Percentiles rank a stretch among this genome's conserved stretches.
Conservation (phyloP, 2,329 filamentous ascomycete species). For the Alternaria triticina region DNA sequence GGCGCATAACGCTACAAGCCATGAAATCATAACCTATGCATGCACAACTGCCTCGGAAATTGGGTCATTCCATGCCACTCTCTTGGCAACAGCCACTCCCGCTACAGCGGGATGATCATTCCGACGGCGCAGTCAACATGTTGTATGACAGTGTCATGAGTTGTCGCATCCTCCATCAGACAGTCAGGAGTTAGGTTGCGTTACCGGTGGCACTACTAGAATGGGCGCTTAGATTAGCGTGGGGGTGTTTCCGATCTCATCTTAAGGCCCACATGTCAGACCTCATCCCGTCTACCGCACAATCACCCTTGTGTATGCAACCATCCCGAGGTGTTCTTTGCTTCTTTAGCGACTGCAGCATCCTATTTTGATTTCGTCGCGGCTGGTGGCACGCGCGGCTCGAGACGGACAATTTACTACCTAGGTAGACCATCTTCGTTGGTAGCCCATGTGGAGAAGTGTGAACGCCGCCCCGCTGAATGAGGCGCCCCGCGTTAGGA, state of each 20-base stretch:
- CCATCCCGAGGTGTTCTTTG: background rate
- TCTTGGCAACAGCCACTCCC: background rate
- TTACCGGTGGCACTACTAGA: background rate
- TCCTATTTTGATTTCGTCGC: background rate
- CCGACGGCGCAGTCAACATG: background rate
- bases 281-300: background rate
- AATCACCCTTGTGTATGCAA: background rate
- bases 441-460: background rate
- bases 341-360: background rate
- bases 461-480: background rate
- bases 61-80: background rate
- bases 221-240: background rate
- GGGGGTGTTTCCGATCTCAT: background rate
- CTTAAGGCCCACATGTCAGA: background rate
- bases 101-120: background rate
- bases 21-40: background rate
- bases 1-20: background rate
- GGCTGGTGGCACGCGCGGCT: background rate
- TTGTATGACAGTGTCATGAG: background rate
- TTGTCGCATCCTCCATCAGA: background rate
- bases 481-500: background rate
- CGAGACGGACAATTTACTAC: background rate
- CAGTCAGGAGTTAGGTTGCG: background rate
- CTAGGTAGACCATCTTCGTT: background rate
- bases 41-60: background rate